Base-by-base conservation (phyloP, 352 stramenopile genomes). In the Phytophthora litchii region DNA sequence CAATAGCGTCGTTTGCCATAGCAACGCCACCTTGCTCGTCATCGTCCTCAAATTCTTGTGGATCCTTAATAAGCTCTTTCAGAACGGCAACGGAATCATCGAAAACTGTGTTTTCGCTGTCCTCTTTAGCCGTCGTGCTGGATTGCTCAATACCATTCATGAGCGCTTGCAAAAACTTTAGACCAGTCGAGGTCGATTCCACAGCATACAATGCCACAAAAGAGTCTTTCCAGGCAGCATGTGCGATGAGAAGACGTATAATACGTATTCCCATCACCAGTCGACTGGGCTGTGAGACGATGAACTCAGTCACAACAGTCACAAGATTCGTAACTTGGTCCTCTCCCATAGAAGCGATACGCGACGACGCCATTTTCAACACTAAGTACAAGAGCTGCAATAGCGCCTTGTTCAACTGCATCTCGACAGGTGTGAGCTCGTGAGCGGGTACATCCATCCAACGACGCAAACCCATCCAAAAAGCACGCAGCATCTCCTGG, bases 301-400 rank as follows among this genome's bases (percentile, higher is more conserved):
- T 76, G 54, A 89, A 90, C 35, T 92, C 79, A 0, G 80, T 91
- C 38, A 91, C 78, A 36, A 88, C 71, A 14, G 74, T 81, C 20
- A 92, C 71, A 13, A 94, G 66, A 23, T 74, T 85, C 17, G 67
- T 78, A 5, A 90, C 71, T 54, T 92, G 74, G 23, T 90, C 78
- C 27, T 80, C 78, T 2, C 70, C 62, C 36, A 87, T 66, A 2
- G 67, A 70, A 5, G 73, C 71, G 25, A 91, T 72, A 9, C 83
- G 73, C 1, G 80, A 70, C 3, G 80, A 62, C 2, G 80, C 75
- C n/a, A 66, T 83, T 42, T 87, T 83, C 45, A 94, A 34, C 35
- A 91, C 74, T 12, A 89, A 50, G 51, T 89, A 89, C 21, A 92
- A 55, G 25, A 92, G 60, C 59, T 87, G 78, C 12, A 92, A 64